Conservation (phyloP, 2,329 filamentous ascomycete genomes). For the Diaporthe helianthi region DNA sequence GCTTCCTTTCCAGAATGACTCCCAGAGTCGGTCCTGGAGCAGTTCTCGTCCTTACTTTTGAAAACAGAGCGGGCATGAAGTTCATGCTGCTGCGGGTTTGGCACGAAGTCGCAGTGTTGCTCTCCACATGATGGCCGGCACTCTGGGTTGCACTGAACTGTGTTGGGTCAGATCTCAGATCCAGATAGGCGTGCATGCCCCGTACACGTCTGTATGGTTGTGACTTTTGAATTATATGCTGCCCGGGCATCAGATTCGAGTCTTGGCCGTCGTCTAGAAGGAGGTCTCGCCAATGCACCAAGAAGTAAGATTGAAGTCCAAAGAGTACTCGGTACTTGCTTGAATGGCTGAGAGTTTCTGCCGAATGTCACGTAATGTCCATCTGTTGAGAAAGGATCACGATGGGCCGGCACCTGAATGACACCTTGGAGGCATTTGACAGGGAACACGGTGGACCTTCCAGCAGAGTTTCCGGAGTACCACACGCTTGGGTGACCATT, state of each 20-base stretch:
- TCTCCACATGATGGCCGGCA: conserved; percentile 17
- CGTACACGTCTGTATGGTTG: background rate
- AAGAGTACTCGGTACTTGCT: conserved; percentile 9
- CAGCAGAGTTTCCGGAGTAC: conserved; percentile 18
- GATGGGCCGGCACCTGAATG: background rate
- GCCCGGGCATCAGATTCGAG: background rate
- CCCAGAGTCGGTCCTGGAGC: background rate
- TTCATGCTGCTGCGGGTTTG: conserved; percentile 4
- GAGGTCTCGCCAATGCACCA: background rate
- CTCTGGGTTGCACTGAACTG: background rate
- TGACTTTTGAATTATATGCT: background rate
- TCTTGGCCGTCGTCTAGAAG: background rate
- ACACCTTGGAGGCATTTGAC: background rate
- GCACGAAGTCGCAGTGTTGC: background rate
- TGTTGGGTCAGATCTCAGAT: conserved; percentile 1
- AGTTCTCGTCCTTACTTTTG: background rate
- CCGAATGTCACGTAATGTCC: conserved; percentile 13
- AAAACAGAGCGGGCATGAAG: conserved; percentile 14
- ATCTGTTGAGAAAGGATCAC: background rate
- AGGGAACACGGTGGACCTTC: conserved; percentile 1
- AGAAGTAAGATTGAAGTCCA: background rate
- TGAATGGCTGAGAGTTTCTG: conserved; percentile 12
- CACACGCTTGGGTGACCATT: conserved; percentile 21
- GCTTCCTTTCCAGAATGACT: background rate
- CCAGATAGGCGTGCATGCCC: background rate